phyloP scores from a whole-genome alignment of 345 rosid species.

The Bretschneidera sinensis region DNA sequence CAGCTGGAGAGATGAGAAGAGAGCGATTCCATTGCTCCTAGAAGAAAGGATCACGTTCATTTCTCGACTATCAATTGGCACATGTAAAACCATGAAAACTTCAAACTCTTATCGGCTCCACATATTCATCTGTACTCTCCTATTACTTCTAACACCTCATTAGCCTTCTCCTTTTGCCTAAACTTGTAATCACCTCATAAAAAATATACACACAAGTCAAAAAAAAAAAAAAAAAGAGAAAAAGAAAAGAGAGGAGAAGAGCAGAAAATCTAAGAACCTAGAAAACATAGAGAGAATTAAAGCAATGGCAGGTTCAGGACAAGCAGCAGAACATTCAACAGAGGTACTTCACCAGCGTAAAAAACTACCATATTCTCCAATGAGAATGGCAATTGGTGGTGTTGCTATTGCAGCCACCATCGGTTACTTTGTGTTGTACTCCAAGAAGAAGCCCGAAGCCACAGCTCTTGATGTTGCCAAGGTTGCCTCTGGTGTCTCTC shows the following conservation, averaged over 20 bases:
- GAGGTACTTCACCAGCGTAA: slow-evolving; percentile 25
- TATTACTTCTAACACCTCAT: no score
- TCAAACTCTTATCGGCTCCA: no score
- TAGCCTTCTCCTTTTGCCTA: no score
- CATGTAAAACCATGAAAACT: no score
- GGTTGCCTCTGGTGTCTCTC: slow-evolving; percentile 41
- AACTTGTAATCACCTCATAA: no score
- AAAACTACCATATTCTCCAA: slow-evolving; percentile 26
- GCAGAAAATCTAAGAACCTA: neutral
- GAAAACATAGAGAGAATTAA: neutral
- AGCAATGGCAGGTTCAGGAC: slow-evolving; percentile 29
- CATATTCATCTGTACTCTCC: no score
- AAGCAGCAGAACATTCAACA: slow-evolving; percentile 29
- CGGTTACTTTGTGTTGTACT: slow-evolving; percentile 47
- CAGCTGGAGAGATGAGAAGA: no score
- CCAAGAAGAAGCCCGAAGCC: slow-evolving; percentile 41
- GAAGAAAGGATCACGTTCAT: no score
- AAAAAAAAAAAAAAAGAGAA: no score
- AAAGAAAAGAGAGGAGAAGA: neutral
- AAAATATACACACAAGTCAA: no score
- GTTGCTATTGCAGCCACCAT: slow-evolving; percentile 28
- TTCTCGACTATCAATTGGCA: no score
- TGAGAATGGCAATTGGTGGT: slow-evolving; percentile 47
- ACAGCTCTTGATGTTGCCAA: slow-evolving; percentile 68
- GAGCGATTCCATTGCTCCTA: no score